Percentiles rank a stretch among this genome's conserved stretches.
phyloP scores from a whole-genome alignment of 176 grass and related monocot genomes.

The Phoenix roebelenii region DNA sequence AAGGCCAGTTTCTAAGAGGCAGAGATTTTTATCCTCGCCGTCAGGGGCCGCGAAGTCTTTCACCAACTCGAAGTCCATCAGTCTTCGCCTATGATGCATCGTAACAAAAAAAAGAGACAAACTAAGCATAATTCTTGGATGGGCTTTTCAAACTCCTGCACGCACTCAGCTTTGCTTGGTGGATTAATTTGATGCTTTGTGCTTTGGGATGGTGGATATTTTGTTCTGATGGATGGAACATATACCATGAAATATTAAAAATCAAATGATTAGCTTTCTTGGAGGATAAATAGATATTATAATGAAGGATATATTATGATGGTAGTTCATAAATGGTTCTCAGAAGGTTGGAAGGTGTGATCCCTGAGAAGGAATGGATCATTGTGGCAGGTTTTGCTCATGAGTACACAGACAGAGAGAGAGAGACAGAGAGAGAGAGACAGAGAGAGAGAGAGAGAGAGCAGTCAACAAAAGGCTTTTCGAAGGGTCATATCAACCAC shows the following conservation, averaged over 20 bases:
- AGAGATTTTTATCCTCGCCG: too few species aligned
- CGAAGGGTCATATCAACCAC: slow-evolving; percentile 37
- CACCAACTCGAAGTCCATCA: background rate
- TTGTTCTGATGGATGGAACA: slow-evolving; percentile 21
- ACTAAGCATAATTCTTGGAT: background rate
- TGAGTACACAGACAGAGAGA: background rate
- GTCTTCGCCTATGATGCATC: slow-evolving; percentile 10
- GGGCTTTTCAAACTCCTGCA: slow-evolving; percentile 39
- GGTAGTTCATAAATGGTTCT: slow-evolving; percentile 3
- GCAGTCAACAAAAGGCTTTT: slow-evolving; percentile 22
- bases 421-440: background rate
- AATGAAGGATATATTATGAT: too few species aligned
- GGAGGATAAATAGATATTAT: background rate
- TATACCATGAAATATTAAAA: slow-evolving; percentile 25
- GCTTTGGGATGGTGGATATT: background rate
- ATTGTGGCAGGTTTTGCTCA: slow-evolving; percentile 1
- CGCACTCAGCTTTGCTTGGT: slow-evolving; percentile 19
- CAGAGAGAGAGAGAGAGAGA: background rate
- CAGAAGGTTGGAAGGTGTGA: slow-evolving; percentile 1
- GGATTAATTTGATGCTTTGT: slow-evolving; percentile 5
- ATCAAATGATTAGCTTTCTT: slow-evolving; percentile 29
- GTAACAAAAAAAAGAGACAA: too few species aligned
- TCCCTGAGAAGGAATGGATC: background rate
- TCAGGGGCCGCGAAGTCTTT: background rate
- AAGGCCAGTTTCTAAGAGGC: too few species aligned